Percentiles rank a stretch among this genome's conserved stretches.
phyloP scores from a whole-genome alignment of 257 asterid species.

The Penstemon newberryi region DNA sequence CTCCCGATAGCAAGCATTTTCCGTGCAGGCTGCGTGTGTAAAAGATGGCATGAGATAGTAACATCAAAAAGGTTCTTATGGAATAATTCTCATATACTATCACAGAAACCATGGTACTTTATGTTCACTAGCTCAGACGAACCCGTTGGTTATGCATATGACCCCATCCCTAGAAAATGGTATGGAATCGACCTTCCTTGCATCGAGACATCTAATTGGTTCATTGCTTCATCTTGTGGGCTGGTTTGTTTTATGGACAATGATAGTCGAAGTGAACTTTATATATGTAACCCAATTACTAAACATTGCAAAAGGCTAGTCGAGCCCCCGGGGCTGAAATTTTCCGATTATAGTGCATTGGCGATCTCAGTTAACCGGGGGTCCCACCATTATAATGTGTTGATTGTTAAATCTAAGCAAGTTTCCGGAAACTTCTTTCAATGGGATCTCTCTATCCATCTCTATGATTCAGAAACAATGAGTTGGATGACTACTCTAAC shows the following conservation, averaged over 20 bases:
- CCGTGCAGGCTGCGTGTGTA: constrained; percentile 78
- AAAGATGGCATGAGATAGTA: constrained; percentile 83
- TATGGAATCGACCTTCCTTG: constrained; percentile 76
- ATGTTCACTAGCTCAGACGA: constrained; percentile 94
- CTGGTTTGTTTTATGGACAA: constrained; percentile 90
- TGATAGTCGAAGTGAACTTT: constrained; percentile 67
- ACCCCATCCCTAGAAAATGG: constrained; percentile 79
- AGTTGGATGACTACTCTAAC: constrained; percentile 57
- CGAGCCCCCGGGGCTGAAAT: constrained; percentile 68
- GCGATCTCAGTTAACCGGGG: constrained; percentile 53
- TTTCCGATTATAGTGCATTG: constrained; percentile 76
- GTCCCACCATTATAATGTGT: constrained; percentile 46
- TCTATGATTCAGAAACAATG: constrained; percentile 60
- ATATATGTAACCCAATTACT: constrained; percentile 81
- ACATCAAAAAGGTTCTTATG: constrained; percentile 67
- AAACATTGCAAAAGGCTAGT: constrained; percentile 43
- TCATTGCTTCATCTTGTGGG: constrained; percentile 76
- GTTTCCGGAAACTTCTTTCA: constrained; percentile 76
- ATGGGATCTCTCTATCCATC: constrained; percentile 82
- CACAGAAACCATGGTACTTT: constrained; percentile 92
- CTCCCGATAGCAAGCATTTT: constrained; percentile 84
- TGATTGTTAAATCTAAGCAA: constrained; percentile 75
- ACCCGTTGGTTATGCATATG: constrained; percentile 81
- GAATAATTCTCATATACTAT: constrained; percentile 44
- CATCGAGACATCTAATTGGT: constrained; percentile 71